These are phyloP conservation scores for Mycena polygramma DNA, from an alignment of 768 basidiomycete genomes.

Conservation along the genomic window DNA sequence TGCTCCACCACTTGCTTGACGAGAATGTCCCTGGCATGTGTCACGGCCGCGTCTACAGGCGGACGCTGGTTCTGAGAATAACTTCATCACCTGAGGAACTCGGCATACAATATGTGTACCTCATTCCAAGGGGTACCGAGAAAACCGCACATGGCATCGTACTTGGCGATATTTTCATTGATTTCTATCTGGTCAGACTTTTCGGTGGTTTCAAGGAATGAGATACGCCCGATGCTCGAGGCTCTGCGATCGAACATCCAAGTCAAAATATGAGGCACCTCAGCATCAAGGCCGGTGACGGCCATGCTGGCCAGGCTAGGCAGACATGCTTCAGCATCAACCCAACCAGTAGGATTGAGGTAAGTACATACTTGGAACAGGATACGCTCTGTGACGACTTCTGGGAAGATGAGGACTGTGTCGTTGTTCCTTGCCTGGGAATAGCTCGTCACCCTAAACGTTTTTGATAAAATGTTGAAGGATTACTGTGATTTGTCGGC, in stretches of 20 bases:
- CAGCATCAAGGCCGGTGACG: too few relatives aligned
- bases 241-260: slow-evolving; percentile 7
- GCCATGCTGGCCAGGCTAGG: too few relatives aligned
- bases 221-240: too few relatives aligned
- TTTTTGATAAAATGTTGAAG: too few relatives aligned
- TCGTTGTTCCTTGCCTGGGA: too few relatives aligned
- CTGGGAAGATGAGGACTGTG: too few relatives aligned
- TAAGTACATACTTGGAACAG: too few relatives aligned
- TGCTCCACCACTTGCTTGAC: slow-evolving; percentile 4
- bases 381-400: too few relatives aligned
- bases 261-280: background rate
- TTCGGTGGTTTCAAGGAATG: background rate
- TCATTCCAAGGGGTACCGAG: background rate
- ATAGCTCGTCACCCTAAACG: too few relatives aligned
- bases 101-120: background rate
- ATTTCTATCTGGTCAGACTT: background rate
- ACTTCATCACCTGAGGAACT: background rate
- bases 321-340: too few relatives aligned
- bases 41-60: background rate
- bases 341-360: too few relatives aligned
- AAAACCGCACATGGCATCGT: slow-evolving; percentile 10
- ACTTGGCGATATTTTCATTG: background rate
- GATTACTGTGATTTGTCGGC: too few relatives aligned
- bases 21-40: background rate
- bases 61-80: background rate